Evolutionary conservation across 192 early-diverging fungal species (phyloP), one percentile per base, ranked within the genome.

Genomic region (Backusella mclennaniae): DNA sequence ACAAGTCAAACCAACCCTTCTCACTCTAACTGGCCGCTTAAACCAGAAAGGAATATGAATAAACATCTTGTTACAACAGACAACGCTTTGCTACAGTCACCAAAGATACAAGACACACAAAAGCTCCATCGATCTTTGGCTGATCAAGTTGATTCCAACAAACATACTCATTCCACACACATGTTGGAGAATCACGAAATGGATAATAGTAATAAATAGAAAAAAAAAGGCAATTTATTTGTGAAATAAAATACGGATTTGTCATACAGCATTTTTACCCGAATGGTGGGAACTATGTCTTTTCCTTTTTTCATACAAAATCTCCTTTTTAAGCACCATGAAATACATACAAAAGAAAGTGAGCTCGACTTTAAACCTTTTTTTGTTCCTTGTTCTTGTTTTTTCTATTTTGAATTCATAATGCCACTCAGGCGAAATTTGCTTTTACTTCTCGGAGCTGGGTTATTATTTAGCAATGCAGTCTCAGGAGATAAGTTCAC

Each of bases 401-500:
- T n/a, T 33, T n/a, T 35, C 4, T 38, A 36, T 33, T 36, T 38
- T 35, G 12, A 3, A 26, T 14, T 59, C 17, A 59, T 26, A 23
- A 59, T 59, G 56, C 8, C 21, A 26, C n/a, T 59, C 26, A 3
- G 9, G 11, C 23, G 23, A 59, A 23, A 26, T 3, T 5, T 49
- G 6, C 26, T 59, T 12, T 26, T 26, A 29, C 11, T 59, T 26
- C 23, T 59, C 3, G 21, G 56, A 4, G 56, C 26, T 63, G 56
- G 26, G 56, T 29, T 63, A 29, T 26, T 63, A 8, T 29, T 11
- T 14, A 63, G 23, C 11, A 9, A 29, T 29, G 11, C 26, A 29
- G 56, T 26, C n/a, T 29, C 2, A 2, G 56, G 56, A 26, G 23
- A 63, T 12, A 9, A 63, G 14, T 63, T 63, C 9, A 86, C 85